Evolutionary conservation across 306 rosid species (phyloP).

Genomic region (Begonia peltatifolia): DNA sequence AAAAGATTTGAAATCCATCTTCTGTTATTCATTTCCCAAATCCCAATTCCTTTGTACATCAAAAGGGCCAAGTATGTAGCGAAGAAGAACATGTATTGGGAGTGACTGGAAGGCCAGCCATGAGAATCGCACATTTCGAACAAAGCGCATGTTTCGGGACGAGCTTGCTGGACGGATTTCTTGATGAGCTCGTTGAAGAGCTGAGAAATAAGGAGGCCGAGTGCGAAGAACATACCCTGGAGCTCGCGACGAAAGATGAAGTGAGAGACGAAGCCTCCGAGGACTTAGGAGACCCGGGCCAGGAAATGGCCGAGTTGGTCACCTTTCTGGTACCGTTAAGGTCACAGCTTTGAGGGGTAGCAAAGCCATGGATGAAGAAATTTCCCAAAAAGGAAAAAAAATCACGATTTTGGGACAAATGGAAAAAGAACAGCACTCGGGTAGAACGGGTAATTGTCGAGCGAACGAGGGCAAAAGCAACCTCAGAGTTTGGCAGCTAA

Average conservation of each 20-base stretch:
- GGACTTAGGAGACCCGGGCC: conserved; percentile 78
- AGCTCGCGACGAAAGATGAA: conserved; percentile 92
- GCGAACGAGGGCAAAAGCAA: too few species aligned
- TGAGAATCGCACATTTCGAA: conserved; percentile 89
- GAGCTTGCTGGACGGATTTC: conserved; percentile 56
- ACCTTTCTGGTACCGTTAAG: conserved; percentile 57
- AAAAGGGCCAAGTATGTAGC: conserved; percentile 46
- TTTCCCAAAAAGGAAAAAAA: too few species aligned
- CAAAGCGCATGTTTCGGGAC: conserved; percentile 61
- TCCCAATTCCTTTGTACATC: conserved; percentile 20
- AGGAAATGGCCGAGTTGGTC: conserved; percentile 63
- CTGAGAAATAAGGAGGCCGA: conserved; percentile 60
- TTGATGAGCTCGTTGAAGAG: conserved; percentile 66
- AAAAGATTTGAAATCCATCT: conserved; percentile 16
- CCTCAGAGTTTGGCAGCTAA: too few species aligned
- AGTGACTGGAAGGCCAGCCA: conserved; percentile 96
- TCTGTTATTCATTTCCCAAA: conserved; percentile 21
- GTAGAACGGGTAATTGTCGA: background rate
- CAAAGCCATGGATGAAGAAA: conserved; percentile 8
- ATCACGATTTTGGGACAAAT: background rate
- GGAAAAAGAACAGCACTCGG: background rate
- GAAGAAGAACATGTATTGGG: conserved; percentile 89
- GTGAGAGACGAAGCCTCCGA: conserved; percentile 78
- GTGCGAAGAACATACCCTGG: conserved; percentile 67
- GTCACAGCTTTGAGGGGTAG: conserved; percentile 56